These are phyloP conservation scores for Pythium insidiosum DNA, from an alignment of 352 stramenopile species.

Conservation along the genomic window DNA sequence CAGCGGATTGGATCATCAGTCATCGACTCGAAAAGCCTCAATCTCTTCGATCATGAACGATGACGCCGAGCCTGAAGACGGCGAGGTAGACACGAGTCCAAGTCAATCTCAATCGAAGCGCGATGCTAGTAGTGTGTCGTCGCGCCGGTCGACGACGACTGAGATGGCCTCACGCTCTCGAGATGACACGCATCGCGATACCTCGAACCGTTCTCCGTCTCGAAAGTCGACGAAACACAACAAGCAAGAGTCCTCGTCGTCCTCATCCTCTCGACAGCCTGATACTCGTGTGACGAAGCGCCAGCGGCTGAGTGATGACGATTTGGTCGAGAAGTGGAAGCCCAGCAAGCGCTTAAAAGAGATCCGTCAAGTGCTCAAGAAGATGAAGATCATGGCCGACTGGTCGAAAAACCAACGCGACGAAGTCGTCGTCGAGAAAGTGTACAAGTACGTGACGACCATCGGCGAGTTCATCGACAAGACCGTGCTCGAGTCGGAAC, in stretches of 20 bases:
- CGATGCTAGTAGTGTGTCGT: too few relatives aligned
- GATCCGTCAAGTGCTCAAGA: slow-evolving; percentile 77
- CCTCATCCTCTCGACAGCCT: slow-evolving; percentile 3
- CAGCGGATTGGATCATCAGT: slow-evolving; percentile 7
- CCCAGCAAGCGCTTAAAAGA: slow-evolving; percentile 66
- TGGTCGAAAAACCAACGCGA: slow-evolving; percentile 81
- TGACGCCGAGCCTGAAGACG: slow-evolving; percentile 49
- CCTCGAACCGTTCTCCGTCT: slow-evolving; percentile 18
- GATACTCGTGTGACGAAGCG: too few relatives aligned
- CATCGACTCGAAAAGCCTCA: slow-evolving; percentile 20
- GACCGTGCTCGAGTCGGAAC: slow-evolving; percentile 46
- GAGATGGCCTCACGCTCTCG: too few relatives aligned
- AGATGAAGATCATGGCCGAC: slow-evolving; percentile 79
- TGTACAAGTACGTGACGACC: slow-evolving; percentile 80
- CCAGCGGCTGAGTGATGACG: slow-evolving; percentile 32
- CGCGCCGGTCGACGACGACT: too few relatives aligned
- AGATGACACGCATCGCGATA: too few relatives aligned
- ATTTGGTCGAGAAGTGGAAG: slow-evolving; percentile 73
- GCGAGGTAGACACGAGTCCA: slow-evolving; percentile 31
- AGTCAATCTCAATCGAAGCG: too few relatives aligned
- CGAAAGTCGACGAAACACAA: slow-evolving; percentile 29
- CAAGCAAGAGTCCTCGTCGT: slow-evolving; percentile 18
- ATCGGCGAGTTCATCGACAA: slow-evolving; percentile 76
- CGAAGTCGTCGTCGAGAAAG: slow-evolving; percentile 80
- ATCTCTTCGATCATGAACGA: slow-evolving; percentile 19